These are phyloP conservation scores for Gossypium schwendimanii DNA, from an alignment of 441 rosid species.

Conservation along the genomic window DNA sequence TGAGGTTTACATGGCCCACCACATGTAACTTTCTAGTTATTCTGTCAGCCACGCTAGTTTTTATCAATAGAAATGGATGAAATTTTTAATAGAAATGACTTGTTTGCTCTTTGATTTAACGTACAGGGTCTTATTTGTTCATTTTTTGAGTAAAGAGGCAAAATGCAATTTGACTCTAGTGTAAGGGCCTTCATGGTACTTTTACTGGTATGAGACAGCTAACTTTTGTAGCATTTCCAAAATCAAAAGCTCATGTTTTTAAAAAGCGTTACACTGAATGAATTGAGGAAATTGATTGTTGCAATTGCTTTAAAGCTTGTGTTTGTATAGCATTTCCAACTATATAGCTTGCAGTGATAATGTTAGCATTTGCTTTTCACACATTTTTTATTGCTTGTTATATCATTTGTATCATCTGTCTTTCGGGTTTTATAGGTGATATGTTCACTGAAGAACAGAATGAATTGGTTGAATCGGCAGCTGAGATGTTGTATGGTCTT, in stretches of 20 bases:
- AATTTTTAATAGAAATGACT: too few relatives aligned
- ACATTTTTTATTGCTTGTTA: not conserved
- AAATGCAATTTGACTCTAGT: too few relatives aligned
- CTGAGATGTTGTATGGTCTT: conserved; percentile 90
- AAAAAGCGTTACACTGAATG: not conserved
- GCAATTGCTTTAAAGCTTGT: not conserved
- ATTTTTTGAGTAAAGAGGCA: too few relatives aligned
- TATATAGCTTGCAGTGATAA: not conserved
- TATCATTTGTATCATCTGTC: not conserved
- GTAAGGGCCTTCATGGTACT: too few relatives aligned
- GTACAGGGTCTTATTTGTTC: too few relatives aligned
- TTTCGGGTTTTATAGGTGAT: conserved; percentile 44
- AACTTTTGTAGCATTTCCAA: too few relatives aligned
- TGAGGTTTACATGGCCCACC: too few relatives aligned
- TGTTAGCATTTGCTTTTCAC: not conserved
- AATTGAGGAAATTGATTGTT: not conserved
- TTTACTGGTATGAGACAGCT: not conserved
- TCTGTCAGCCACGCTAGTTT: too few relatives aligned
- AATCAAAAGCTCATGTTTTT: too few relatives aligned
- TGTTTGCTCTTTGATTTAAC: too few relatives aligned
- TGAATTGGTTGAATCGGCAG: conserved; percentile 93
- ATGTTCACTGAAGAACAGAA: conserved; percentile 95
- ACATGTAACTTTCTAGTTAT: too few relatives aligned
- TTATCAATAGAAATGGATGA: too few relatives aligned
- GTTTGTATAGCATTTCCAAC: not conserved